A percentile compares a stretch with the other conserved stretches of the same genome.
These are phyloP conservation scores for Echria macrotheca DNA, from an alignment of 495 filamentous ascomycete genomes.

Conservation along the genomic window DNA sequence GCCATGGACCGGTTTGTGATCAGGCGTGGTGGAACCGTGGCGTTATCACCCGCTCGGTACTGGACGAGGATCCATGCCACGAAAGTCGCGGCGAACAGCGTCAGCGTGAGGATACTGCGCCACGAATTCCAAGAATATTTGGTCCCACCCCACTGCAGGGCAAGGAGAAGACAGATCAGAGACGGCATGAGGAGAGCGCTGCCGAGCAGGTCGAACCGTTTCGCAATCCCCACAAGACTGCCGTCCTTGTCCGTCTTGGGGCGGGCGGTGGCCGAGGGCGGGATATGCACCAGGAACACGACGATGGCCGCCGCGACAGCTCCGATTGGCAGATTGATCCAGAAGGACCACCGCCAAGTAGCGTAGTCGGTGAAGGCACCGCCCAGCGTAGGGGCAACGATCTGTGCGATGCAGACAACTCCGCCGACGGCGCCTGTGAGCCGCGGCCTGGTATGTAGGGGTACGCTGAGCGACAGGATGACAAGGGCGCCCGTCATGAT, in stretches of 20 bases:
- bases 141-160: conserved; percentile 78
- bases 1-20: conserved; percentile 60
- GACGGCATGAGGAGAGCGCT: conserved; percentile 41
- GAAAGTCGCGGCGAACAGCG: conserved; percentile 55
- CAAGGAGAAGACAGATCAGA: conserved; percentile 63
- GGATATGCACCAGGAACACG: conserved; percentile 4
- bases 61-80: conserved; percentile 54
- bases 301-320: conserved; percentile 21
- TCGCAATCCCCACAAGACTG: neutral
- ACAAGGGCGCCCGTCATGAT: conserved; percentile 12
- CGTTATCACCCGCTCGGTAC: conserved; percentile 54
- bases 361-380: conserved; percentile 32
- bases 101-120: conserved; percentile 61
- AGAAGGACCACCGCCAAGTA: conserved; percentile 60
- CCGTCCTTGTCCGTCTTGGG: conserved; percentile 15
- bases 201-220: conserved; percentile 19
- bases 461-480: conserved; percentile 6
- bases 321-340: conserved; percentile 53
- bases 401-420: conserved; percentile 24
- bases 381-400: conserved; percentile 36
- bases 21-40: conserved; percentile 63
- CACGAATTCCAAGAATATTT: conserved; percentile 57
- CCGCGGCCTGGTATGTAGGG: neutral
- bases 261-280: neutral
- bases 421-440: conserved; percentile 10